These are phyloP conservation scores for Tulasnella sp. DNA, from an alignment of 768 basidiomycete genomes.

Conservation along the genomic window DNA sequence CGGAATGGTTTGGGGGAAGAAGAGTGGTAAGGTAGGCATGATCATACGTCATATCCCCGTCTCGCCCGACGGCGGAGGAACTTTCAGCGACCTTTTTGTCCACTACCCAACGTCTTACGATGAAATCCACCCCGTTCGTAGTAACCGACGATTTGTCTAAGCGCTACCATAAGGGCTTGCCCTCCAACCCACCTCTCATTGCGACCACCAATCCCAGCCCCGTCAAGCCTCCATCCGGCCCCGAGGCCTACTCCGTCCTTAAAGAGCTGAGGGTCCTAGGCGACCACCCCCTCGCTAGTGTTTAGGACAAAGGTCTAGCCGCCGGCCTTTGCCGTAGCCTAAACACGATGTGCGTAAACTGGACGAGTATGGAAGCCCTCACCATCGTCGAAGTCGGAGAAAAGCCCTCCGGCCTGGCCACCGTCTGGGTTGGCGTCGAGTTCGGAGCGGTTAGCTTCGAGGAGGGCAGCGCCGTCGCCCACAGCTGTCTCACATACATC, in stretches of 20 bases:
- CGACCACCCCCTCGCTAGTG: slow-evolving; percentile 9
- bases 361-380: slow-evolving; percentile 9
- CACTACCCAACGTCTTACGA: slow-evolving; percentile 6
- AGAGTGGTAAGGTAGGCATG: too few species aligned
- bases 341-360: not conserved
- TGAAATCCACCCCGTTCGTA: slow-evolving; percentile 5
- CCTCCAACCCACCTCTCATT: slow-evolving; percentile 11
- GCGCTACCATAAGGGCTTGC: slow-evolving; percentile 11
- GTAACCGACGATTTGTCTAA: not conserved
- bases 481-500: slow-evolving; percentile 1
- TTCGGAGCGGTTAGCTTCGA: slow-evolving; percentile 16
- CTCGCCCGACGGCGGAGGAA: not conserved
- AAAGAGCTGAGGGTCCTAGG: slow-evolving; percentile 11
- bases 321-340: slow-evolving; percentile 8
- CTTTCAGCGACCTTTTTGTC: slow-evolving; percentile 9
- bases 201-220: slow-evolving; percentile 14
- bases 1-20: too few species aligned
- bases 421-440: slow-evolving; percentile 17
- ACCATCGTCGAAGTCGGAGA: slow-evolving; percentile 7
- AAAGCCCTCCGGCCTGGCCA: slow-evolving; percentile 6
- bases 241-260: slow-evolving; percentile 11
- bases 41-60: too few species aligned
- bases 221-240: slow-evolving; percentile 6
- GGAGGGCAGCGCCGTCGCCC: slow-evolving; percentile 7
- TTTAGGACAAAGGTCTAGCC: slow-evolving; percentile 11